Conservation (phyloP, 441 rosid genomes). For the Adansonia grandidieri region DNA sequence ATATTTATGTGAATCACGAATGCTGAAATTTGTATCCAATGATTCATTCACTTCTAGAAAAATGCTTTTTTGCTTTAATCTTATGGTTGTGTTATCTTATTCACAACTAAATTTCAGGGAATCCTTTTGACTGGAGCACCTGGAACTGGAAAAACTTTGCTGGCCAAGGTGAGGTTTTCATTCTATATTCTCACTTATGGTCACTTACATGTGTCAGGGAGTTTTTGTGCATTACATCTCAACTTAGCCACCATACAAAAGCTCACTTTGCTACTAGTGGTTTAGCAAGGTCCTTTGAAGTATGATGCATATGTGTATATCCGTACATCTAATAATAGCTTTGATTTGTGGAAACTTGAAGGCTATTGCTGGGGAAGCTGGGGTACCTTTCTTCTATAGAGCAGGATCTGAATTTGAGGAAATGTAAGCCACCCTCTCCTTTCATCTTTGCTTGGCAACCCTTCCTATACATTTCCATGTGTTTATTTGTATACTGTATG, state of each 20-base stretch:
- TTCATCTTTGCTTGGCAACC: slow-evolving; percentile 12
- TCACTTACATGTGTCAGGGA: neutral
- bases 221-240: neutral
- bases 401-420: slow-evolving; percentile 99
- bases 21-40: slow-evolving; percentile 13
- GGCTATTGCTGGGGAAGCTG: slow-evolving; percentile 99
- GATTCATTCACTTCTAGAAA: neutral
- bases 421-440: slow-evolving; percentile 62
- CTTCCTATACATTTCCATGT: slow-evolving; percentile 14
- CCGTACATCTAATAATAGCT: neutral
- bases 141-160: slow-evolving; percentile 97
- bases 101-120: slow-evolving; percentile 60
- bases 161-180: slow-evolving; percentile 74
- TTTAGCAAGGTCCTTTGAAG: neutral
- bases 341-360: slow-evolving; percentile 42
- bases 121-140: slow-evolving; percentile 99
- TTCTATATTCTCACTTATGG: slow-evolving; percentile 14
- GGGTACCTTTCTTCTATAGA: slow-evolving; percentile 97
- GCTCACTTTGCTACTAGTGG: neutral
- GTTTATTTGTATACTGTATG: slow-evolving; percentile 10
- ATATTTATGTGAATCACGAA: neutral
- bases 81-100: slow-evolving; percentile 10
- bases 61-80: slow-evolving; percentile 1
- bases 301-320: neutral
- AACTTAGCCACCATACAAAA: neutral